phyloP scores from a whole-genome alignment of 192 early-diverging fungal species.

The Umbelopsis sp. region DNA sequence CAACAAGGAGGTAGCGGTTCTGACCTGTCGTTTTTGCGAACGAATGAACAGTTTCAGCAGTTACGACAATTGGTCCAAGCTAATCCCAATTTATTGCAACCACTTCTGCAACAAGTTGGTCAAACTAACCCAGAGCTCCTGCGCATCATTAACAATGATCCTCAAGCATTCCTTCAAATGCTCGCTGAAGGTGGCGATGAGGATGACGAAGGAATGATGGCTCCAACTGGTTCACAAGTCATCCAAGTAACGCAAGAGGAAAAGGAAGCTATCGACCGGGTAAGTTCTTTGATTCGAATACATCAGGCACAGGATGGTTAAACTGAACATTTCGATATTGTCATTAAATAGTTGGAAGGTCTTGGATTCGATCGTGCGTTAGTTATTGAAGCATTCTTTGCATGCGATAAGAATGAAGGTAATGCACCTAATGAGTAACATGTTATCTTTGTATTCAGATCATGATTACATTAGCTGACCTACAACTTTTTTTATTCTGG shows the following conservation, averaged over 20 bases:
- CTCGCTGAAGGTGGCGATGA: conserved; percentile 67
- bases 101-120: conserved; percentile 82
- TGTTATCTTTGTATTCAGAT: background rate
- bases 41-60: conserved; percentile 89
- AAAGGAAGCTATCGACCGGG: conserved; percentile 85
- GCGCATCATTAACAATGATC: conserved; percentile 75
- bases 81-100: conserved; percentile 86
- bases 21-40: conserved; percentile 61
- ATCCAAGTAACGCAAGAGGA: conserved; percentile 89
- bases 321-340: background rate
- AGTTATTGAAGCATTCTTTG: conserved; percentile 93
- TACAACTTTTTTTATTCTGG: background rate
- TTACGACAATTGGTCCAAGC: conserved; percentile 83
- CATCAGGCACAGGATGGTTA: background rate
- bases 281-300: conserved; percentile 38
- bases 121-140: conserved; percentile 84
- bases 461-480: background rate
- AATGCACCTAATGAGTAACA: background rate
- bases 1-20: conserved; percentile 38
- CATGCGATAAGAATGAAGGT: conserved; percentile 95
- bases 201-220: conserved; percentile 51
- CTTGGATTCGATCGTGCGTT: conserved; percentile 84
- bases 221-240: conserved; percentile 53
- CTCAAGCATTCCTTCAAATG: conserved; percentile 77
- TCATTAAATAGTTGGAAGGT: conserved; percentile 60